Percentiles rank a stretch among this genome's conserved stretches.
These are phyloP conservation scores for Craspedostauros australis DNA, from an alignment of 108 stramenopile genomes.

Conservation along the genomic window DNA sequence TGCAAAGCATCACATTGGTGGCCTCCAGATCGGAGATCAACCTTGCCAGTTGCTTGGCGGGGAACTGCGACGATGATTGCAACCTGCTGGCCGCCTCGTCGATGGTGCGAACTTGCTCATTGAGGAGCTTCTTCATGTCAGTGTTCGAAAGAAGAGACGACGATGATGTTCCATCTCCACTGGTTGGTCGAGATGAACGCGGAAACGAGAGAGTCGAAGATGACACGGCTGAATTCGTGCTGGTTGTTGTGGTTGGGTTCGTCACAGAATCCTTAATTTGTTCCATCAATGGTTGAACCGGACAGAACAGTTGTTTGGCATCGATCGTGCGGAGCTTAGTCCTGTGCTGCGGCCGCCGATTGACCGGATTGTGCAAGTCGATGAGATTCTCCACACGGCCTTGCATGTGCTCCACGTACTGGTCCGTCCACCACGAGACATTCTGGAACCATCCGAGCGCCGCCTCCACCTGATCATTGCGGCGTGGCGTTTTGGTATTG, in stretches of 20 bases:
- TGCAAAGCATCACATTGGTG: slow-evolving; percentile 4
- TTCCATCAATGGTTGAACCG: slow-evolving; percentile 44
- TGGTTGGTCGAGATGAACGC: no score
- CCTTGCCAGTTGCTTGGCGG: slow-evolving; percentile 5
- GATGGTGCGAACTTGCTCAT: slow-evolving; percentile 23
- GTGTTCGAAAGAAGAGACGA: slow-evolving; percentile 10
- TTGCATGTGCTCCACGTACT: not conserved
- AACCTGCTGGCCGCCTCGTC: slow-evolving; percentile 9
- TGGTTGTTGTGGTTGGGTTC: not conserved
- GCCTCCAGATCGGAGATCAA: slow-evolving; percentile 20
- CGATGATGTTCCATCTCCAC: no score
- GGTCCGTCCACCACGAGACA: slow-evolving; percentile 19
- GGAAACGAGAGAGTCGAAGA: no score
- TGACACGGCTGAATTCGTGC: no score
- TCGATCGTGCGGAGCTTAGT: slow-evolving; percentile 7
- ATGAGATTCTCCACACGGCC: not conserved
- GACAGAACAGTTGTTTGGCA: slow-evolving; percentile 28
- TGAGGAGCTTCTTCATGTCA: slow-evolving; percentile 18
- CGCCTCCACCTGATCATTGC: slow-evolving; percentile 32
- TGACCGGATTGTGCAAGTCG: no score
- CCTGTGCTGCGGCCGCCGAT: no score
- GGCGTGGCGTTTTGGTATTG: slow-evolving; percentile 33
- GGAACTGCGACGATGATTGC: slow-evolving; percentile 2
- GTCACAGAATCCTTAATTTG: not conserved
- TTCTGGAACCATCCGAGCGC: slow-evolving; percentile 33